phyloP scores from a whole-genome alignment of 2,329 filamentous ascomycete species.

The Cladosporium sp. region DNA sequence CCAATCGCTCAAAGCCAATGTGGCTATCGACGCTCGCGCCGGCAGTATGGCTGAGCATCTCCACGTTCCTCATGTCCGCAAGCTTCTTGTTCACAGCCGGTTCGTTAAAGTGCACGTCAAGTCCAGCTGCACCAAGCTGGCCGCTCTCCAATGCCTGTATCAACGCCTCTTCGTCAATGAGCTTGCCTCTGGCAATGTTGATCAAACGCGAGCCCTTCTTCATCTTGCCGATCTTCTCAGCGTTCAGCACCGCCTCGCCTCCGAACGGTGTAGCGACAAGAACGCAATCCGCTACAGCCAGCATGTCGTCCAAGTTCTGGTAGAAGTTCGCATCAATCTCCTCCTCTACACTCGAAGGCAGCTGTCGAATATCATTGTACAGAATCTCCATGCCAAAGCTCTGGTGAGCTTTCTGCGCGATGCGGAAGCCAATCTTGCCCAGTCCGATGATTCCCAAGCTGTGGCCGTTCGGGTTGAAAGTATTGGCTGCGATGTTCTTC shows the following conservation, averaged over 20 bases:
- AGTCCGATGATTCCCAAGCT: conserved; percentile 65
- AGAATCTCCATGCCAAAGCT: conserved; percentile 65
- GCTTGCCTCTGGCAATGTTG: conserved; percentile 61
- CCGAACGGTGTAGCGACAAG: conserved; percentile 59
- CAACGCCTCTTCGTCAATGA: conserved; percentile 63
- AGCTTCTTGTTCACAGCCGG: conserved; percentile 49
- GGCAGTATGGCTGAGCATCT: conserved; percentile 36
- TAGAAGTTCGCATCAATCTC: conserved; percentile 53
- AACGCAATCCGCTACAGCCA: conserved; percentile 55
- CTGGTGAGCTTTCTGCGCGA: conserved; percentile 55
- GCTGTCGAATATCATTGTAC: conserved; percentile 58
- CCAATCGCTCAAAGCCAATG: conserved; percentile 39
- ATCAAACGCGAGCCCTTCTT: conserved; percentile 57
- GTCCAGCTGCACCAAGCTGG: conserved; percentile 48
- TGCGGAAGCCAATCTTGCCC: conserved; percentile 48
- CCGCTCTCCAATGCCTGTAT: conserved; percentile 55
- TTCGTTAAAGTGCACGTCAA: conserved; percentile 63
- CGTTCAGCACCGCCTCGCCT: conserved; percentile 47
- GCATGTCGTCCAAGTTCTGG: conserved; percentile 48
- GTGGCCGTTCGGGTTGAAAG: conserved; percentile 39
- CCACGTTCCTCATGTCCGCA: conserved; percentile 39
- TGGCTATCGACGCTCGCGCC: conserved; percentile 37
- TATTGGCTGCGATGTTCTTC: conserved; percentile 49
- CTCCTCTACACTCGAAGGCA: conserved; percentile 42
- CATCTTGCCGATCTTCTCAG: conserved; percentile 47